These are phyloP conservation scores for Exophiala lecanii-corni DNA, from an alignment of 2,329 filamentous ascomycete genomes.

Conservation along the genomic window DNA sequence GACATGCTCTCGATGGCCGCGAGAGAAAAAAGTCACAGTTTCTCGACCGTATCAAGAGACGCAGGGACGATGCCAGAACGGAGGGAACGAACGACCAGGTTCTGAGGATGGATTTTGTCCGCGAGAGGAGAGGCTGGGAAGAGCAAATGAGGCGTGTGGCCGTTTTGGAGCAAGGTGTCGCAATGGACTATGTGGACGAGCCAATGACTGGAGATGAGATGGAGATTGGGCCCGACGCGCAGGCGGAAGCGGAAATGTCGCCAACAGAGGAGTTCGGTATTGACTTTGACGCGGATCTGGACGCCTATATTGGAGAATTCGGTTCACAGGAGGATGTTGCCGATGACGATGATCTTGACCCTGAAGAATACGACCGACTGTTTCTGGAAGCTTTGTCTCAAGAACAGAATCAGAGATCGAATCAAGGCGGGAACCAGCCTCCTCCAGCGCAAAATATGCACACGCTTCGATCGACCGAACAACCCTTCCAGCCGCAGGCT, in stretches of 20 bases:
- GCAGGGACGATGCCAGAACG: slow-evolving; percentile 36
- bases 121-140: slow-evolving; percentile 36
- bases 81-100: slow-evolving; percentile 40
- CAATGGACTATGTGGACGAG: slow-evolving; percentile 23
- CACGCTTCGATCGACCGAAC: too few relatives aligned
- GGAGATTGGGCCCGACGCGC: background rate
- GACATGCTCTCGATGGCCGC: slow-evolving; percentile 13
- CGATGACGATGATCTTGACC: slow-evolving; percentile 39
- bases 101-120: slow-evolving; percentile 39
- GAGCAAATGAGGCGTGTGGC: slow-evolving; percentile 27
- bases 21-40: slow-evolving; percentile 37
- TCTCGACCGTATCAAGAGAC: slow-evolving; percentile 36
- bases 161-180: slow-evolving; percentile 5
- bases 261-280: slow-evolving; percentile 21
- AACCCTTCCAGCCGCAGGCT: too few relatives aligned
- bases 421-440: too few relatives aligned
- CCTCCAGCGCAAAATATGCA: too few relatives aligned
- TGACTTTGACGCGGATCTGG: slow-evolving; percentile 14
- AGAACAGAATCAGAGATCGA: slow-evolving; percentile 28
- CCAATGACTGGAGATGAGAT: slow-evolving; percentile 20
- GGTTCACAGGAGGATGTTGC: slow-evolving; percentile 10
- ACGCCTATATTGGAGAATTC: slow-evolving; percentile 23
- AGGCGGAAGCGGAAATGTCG: slow-evolving; percentile 13
- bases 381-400: slow-evolving; percentile 62
- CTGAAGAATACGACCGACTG: slow-evolving; percentile 57